phyloP scores from a whole-genome alignment of 208 protist species.

The Wallacemonas sp. region DNA sequence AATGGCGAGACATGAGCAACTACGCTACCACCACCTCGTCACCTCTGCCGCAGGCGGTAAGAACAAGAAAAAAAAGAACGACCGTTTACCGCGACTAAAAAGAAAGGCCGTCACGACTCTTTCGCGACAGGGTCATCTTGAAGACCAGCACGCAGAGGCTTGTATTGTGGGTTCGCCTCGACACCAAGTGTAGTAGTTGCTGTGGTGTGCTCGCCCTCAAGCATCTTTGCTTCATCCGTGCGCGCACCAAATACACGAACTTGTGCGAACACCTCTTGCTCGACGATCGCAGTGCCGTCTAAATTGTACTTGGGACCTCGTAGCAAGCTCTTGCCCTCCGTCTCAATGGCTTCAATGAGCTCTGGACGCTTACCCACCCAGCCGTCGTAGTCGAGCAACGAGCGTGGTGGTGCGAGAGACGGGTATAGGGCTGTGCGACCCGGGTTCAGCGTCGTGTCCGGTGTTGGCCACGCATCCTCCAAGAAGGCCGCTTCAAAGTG shows the following conservation, averaged over 20 bases:
- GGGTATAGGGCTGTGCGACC: constrained; percentile 80
- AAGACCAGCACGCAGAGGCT: constrained; percentile 47
- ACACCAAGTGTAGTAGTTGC: constrained; percentile 34
- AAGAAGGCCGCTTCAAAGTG: constrained; percentile 73
- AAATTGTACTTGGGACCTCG: constrained; percentile 46
- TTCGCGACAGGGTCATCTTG: constrained; percentile 2
- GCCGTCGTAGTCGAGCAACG: constrained; percentile 71
- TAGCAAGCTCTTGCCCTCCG: constrained; percentile 72
- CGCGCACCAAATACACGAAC: constrained; percentile 68
- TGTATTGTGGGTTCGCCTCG: constrained; percentile 13
- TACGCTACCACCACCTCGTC: too few relatives aligned
- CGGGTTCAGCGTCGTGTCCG: constrained; percentile 61
- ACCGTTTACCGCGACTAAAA: too few relatives aligned
- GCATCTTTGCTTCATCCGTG: constrained; percentile 42
- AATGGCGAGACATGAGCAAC: too few relatives aligned
- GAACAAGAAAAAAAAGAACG: too few relatives aligned
- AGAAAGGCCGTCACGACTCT: too few relatives aligned
- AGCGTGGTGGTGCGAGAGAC: constrained; percentile 66
- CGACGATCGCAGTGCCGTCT: constrained; percentile 60
- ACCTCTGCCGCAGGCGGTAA: too few relatives aligned
- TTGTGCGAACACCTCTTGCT: constrained; percentile 58
- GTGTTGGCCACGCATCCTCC: constrained; percentile 80
- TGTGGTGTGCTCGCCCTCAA: constrained; percentile 56
- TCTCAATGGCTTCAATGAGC: constrained; percentile 75
- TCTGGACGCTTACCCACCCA: constrained; percentile 82